Conservation (phyloP, 169 alveolate genomes). For the Plasmodium cynomolgi region DNA sequence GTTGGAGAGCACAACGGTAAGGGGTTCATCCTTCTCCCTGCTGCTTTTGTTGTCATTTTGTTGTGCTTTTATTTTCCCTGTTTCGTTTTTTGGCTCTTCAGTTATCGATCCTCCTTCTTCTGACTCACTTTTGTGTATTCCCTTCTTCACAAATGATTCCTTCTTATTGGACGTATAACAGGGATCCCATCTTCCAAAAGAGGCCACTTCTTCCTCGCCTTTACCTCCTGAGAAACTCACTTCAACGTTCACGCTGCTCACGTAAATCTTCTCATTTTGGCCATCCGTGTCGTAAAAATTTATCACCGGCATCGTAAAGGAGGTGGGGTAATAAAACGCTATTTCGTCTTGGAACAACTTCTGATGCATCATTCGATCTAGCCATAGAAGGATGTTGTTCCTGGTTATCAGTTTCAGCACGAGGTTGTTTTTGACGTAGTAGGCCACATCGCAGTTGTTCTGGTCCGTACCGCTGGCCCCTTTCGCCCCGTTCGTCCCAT, state of each 20-base stretch:
- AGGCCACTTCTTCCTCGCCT: not conserved
- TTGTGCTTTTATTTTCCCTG: not conserved
- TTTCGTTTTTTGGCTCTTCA: not conserved
- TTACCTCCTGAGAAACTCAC: not conserved
- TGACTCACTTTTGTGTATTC: not conserved
- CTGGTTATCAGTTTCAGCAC: conserved; percentile 29
- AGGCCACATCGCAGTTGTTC: not conserved
- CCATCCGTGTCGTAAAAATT: conserved; percentile 36
- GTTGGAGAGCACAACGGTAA: not conserved
- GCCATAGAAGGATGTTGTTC: conserved; percentile 54
- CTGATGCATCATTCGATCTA: conserved; percentile 32
- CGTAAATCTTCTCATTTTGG: conserved; percentile 15
- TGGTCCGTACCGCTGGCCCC: not conserved
- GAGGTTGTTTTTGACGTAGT: conserved; percentile 31
- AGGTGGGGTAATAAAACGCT: conserved; percentile 47
- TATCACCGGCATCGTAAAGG: conserved; percentile 46
- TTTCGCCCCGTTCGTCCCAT: not conserved
- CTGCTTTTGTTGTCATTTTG: not conserved
- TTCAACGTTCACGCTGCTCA: not conserved
- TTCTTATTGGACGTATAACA: not conserved
- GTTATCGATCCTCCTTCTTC: not conserved
- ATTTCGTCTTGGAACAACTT: conserved; percentile 58
- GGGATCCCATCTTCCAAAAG: not conserved
- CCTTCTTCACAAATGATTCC: not conserved
- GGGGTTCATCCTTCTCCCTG: not conserved